Evolutionary conservation across 306 rosid species (phyloP).

Genomic region (Medicago lupulina): DNA sequence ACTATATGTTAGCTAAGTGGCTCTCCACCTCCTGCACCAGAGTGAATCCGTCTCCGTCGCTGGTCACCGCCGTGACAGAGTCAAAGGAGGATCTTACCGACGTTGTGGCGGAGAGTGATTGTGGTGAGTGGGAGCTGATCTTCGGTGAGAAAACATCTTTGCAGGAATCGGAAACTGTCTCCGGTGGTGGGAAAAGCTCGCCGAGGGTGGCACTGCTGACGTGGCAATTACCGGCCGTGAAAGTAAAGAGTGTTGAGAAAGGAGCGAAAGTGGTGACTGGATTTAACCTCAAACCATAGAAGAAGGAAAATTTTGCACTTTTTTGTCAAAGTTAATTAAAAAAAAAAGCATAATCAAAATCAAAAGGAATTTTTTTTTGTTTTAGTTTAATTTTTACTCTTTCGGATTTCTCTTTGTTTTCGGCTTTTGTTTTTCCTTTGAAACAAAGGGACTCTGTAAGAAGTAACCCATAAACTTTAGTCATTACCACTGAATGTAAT

Average conservation of each 20-base stretch:
- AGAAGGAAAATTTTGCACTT: conserved; percentile 46
- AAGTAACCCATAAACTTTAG: neutral
- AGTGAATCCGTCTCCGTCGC: conserved; percentile 41
- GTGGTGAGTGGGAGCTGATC: conserved; percentile 75
- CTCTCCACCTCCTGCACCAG: conserved; percentile 68
- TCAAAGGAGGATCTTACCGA: conserved; percentile 10
- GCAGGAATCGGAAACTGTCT: conserved; percentile 6
- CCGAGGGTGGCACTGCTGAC: conserved; percentile 32
- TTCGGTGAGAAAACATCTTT: conserved; percentile 62
- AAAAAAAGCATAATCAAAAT: conserved; percentile 39
- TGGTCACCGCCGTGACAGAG: conserved; percentile 16
- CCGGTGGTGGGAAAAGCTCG: conserved; percentile 34
- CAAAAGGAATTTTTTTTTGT: neutral
- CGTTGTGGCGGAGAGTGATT: conserved; percentile 48
- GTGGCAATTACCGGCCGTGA: conserved; percentile 92
- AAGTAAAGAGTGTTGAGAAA: conserved; percentile 77
- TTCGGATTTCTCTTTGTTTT: neutral
- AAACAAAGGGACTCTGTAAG: conserved; percentile 35
- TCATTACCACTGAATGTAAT: conserved; percentile 38
- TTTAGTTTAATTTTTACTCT: conserved; percentile 5
- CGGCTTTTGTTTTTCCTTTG: conserved; percentile 1
- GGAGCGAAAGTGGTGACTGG: conserved; percentile 87
- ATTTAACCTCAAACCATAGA: conserved; percentile 81
- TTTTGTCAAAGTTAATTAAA: conserved; percentile 25
- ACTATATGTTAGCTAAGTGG: conserved; percentile 94